A percentile compares a stretch with the other conserved stretches of the same genome.
phyloP scores from a whole-genome alignment of 306 rosid species.

The Trifolium repens region DNA sequence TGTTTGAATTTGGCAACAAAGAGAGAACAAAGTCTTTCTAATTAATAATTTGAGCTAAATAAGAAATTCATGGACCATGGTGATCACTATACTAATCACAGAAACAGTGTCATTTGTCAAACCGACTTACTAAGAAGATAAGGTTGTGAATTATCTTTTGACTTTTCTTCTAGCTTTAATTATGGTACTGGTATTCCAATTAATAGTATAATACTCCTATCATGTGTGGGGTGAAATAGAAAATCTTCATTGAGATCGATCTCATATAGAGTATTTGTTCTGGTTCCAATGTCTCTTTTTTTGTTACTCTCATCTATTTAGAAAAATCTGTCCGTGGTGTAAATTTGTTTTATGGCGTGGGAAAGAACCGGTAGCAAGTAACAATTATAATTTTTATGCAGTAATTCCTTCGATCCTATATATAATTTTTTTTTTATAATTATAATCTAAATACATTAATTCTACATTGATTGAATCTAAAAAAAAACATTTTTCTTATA shows the following conservation, averaged over 20 bases:
- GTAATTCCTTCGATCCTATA: too few relatives aligned
- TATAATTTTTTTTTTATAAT: too few relatives aligned
- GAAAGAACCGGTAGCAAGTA: too few relatives aligned
- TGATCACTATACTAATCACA: not conserved
- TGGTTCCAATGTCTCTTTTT: constrained; percentile 31
- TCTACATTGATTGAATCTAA: too few relatives aligned
- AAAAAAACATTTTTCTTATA: too few relatives aligned
- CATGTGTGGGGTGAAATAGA: not conserved
- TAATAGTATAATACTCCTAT: not conserved
- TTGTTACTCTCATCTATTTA: not conserved
- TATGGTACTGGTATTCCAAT: too few relatives aligned
- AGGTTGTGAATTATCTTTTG: constrained; percentile 37
- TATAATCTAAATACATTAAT: too few relatives aligned
- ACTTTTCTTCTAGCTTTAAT: constrained; percentile 25
- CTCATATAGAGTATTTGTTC: constrained; percentile 28
- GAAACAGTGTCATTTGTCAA: not conserved
- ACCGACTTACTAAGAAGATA: constrained; percentile 6
- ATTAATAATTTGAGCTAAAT: not conserved
- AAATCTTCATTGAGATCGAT: not conserved
- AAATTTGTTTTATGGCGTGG: too few relatives aligned
- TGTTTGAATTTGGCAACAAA: too few relatives aligned
- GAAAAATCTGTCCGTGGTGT: too few relatives aligned
- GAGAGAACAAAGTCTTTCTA: not conserved
- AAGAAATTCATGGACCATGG: not conserved
- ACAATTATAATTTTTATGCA: too few relatives aligned